Evolutionary conservation across 2,329 filamentous ascomycete genomes (phyloP).

Genomic region (Zasmidium angulare): DNA sequence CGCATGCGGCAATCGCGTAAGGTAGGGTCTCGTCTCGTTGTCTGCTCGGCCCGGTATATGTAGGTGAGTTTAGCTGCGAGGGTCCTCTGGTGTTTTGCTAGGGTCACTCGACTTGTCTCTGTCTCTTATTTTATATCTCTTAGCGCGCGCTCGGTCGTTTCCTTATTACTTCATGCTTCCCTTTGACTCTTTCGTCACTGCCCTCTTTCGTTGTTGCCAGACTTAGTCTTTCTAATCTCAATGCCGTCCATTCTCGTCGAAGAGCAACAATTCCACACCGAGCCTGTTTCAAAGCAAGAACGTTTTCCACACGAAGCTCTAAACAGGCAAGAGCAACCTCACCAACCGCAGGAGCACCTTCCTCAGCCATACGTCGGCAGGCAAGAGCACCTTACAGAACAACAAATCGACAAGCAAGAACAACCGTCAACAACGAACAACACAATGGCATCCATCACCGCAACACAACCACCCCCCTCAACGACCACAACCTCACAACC

Average conservation of each 20-base stretch:
- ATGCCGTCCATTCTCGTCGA: slow-evolving; percentile 6
- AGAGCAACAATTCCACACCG: slow-evolving; percentile 2
- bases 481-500: neutral
- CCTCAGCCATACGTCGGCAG: no score
- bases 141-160: neutral
- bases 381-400: no score
- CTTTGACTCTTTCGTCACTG: neutral
- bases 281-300: neutral
- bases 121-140: neutral
- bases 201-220: neutral
- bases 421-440: neutral
- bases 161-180: neutral
- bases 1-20: neutral
- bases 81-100: neutral
- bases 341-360: no score
- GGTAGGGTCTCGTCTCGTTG: neutral
- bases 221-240: neutral
- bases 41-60: slow-evolving; percentile 4
- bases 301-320: no score
- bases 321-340: neutral
- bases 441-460: slow-evolving; percentile 12
- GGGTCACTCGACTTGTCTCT: slow-evolving; percentile 2
- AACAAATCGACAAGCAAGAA: neutral
- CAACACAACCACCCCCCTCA: neutral
- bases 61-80: slow-evolving; percentile 3